A percentile compares a stretch with the other conserved stretches of the same genome.
Evolutionary conservation across 306 rosid genomes (phyloP).

Genomic region (Dicorynia guianensis): DNA sequence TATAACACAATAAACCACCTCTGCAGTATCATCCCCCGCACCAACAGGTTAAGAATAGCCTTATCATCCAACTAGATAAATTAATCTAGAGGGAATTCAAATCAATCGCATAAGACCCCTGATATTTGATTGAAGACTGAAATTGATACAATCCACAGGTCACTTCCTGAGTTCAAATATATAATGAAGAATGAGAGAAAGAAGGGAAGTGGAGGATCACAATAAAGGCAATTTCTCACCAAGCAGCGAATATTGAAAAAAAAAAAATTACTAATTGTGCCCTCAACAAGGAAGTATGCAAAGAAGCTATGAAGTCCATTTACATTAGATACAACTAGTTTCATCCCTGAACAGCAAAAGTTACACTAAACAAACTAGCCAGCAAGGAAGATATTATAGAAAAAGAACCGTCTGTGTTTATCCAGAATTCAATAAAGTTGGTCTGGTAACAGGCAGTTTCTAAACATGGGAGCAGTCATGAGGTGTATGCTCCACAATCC

Average conservation of each 20-base stretch:
- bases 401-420: neutral
- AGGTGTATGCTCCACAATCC: neutral
- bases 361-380: neutral
- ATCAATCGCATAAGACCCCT: no score
- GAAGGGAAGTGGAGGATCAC: neutral
- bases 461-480: slow-evolving; percentile 5
- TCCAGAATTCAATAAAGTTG: slow-evolving; percentile 8
- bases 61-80: slow-evolving; percentile 1
- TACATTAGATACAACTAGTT: slow-evolving; percentile 8
- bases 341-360: slow-evolving; percentile 9
- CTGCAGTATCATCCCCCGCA: neutral
- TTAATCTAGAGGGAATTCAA: neutral
- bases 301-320: slow-evolving; percentile 7
- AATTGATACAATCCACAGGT: no score
- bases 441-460: neutral
- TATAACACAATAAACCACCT: slow-evolving; percentile 14
- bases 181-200: neutral
- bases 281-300: neutral
- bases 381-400: neutral
- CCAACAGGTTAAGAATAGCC: slow-evolving; percentile 6
- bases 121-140: no score
- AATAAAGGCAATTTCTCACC: slow-evolving; percentile 13
- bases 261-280: neutral
- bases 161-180: no score
- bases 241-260: neutral